phyloP scores from a whole-genome alignment of 2,329 filamentous ascomycete species.

The Decorospora gaudefroyi region DNA sequence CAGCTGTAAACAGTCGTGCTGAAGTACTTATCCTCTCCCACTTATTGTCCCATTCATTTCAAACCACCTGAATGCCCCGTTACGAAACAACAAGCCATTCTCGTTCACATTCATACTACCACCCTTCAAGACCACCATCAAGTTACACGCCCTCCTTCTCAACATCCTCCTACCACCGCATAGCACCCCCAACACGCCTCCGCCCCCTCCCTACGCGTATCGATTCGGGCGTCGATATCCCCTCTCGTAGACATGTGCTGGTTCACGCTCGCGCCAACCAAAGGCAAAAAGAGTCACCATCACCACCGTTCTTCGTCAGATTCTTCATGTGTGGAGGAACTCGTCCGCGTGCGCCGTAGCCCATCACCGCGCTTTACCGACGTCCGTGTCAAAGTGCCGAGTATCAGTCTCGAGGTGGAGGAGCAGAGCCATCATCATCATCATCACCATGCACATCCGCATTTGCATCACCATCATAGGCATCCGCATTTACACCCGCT shows the following conservation, averaged over 20 bases:
- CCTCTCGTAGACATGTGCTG: slow-evolving; percentile 34
- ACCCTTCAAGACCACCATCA: slow-evolving; percentile 26
- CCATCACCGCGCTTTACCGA: slow-evolving; percentile 27
- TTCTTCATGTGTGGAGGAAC: slow-evolving; percentile 34
- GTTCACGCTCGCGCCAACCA: slow-evolving; percentile 38
- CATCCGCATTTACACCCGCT: slow-evolving; percentile 32
- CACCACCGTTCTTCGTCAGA: slow-evolving; percentile 23
- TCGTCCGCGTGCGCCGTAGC: slow-evolving; percentile 36
- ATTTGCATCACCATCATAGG: slow-evolving; percentile 23
- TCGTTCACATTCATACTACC: slow-evolving; percentile 21
- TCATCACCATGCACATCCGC: slow-evolving; percentile 25
- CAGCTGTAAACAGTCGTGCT: slow-evolving; percentile 17
- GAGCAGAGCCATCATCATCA: slow-evolving; percentile 25
- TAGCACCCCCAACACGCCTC: slow-evolving; percentile 29
- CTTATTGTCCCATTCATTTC: slow-evolving; percentile 9
- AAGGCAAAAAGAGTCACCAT: slow-evolving; percentile 23
- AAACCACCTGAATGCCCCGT: slow-evolving; percentile 28
- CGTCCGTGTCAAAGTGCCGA: slow-evolving; percentile 31
- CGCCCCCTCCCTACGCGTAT: slow-evolving; percentile 27
- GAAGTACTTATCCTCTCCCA: slow-evolving; percentile 22
- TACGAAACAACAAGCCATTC: slow-evolving; percentile 21
- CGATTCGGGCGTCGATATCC: slow-evolving; percentile 21
- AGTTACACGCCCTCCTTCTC: slow-evolving; percentile 27
- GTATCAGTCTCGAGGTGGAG: slow-evolving; percentile 22
- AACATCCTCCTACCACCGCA: slow-evolving; percentile 26